Conservation (phyloP, 306 rosid genomes). For the Vigna hirtella region DNA sequence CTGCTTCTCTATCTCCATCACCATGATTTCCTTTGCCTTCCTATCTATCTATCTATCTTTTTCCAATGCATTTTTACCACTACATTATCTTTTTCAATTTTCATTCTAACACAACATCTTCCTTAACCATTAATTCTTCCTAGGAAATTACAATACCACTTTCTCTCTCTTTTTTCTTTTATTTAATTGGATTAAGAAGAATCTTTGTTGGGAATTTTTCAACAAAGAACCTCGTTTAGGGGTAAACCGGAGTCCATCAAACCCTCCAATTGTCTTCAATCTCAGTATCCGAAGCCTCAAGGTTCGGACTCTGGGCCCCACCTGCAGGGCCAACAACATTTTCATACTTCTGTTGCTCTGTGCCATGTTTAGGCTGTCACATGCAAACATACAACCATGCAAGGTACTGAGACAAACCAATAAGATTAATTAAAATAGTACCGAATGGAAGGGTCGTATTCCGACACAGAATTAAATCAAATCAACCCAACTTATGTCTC, state of each 20-base stretch:
- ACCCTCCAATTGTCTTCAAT: slow-evolving; percentile 24
- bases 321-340: neutral
- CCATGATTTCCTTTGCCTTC: slow-evolving; percentile 38
- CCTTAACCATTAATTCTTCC: slow-evolving; percentile 36
- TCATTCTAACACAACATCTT: neutral
- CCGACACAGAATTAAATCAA: neutral
- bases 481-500: neutral
- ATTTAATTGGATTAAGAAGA: slow-evolving; percentile 18
- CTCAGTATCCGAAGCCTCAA: slow-evolving; percentile 29
- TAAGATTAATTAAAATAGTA: slow-evolving; percentile 15
- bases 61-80: neutral
- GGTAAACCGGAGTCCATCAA: slow-evolving; percentile 40
- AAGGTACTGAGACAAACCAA: slow-evolving; percentile 19
- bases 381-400: slow-evolving; percentile 1
- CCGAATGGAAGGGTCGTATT: too few relatives aligned
- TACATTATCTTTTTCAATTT: too few relatives aligned
- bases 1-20: slow-evolving; percentile 46
- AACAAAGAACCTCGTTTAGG: slow-evolving; percentile 46
- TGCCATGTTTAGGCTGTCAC: slow-evolving; percentile 42
- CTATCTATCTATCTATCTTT: too few relatives aligned
- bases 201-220: slow-evolving; percentile 46
- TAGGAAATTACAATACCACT: neutral
- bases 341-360: neutral
- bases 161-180: neutral
- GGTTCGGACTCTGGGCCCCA: slow-evolving; percentile 30